Percentiles rank a stretch among this genome's conserved stretches.
These are phyloP conservation scores for Cladophialophora exuberans DNA, from an alignment of 2,329 filamentous ascomycete species.

Conservation along the genomic window DNA sequence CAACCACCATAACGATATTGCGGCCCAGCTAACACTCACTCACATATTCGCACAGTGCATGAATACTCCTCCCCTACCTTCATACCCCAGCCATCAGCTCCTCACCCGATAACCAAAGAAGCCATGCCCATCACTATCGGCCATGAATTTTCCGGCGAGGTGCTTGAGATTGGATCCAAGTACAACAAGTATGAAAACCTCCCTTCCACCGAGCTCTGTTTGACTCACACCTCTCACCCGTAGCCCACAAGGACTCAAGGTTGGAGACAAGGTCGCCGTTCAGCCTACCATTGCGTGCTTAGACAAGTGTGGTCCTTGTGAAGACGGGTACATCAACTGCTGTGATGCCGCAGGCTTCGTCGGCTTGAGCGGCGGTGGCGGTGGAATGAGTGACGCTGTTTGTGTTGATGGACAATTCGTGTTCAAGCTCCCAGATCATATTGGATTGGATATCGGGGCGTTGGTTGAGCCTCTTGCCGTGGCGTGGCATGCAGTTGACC, in stretches of 20 bases:
- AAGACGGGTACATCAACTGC: constrained; percentile 57
- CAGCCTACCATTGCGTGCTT: constrained; percentile 64
- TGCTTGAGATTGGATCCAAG: constrained; percentile 60
- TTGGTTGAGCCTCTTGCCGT: constrained; percentile 67
- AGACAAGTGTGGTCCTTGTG: constrained; percentile 57
- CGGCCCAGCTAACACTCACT: no score
- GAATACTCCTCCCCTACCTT: constrained; percentile 57
- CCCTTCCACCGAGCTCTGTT: not conserved
- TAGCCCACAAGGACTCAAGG: constrained; percentile 42
- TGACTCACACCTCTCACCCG: not conserved
- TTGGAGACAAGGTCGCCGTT: constrained; percentile 62
- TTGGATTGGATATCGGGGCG: constrained; percentile 59
- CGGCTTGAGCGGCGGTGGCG: constrained; percentile 54
- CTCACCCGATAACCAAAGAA: constrained; percentile 63
- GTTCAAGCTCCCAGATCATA: constrained; percentile 55
- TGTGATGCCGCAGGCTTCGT: constrained; percentile 62
- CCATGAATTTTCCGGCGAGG: constrained; percentile 66
- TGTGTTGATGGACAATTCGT: constrained; percentile 55
- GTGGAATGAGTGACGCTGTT: constrained; percentile 60
- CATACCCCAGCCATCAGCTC: constrained; percentile 47
- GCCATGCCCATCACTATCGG: constrained; percentile 63
- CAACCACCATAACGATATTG: no score
- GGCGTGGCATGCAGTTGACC: constrained; percentile 65
- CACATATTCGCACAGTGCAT: constrained; percentile 38
- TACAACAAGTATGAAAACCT: constrained; percentile 36